Percentiles rank a stretch among this genome's conserved stretches.
Conservation (phyloP, 495 filamentous ascomycete genomes). For the Cenococcum geophilum region DNA sequence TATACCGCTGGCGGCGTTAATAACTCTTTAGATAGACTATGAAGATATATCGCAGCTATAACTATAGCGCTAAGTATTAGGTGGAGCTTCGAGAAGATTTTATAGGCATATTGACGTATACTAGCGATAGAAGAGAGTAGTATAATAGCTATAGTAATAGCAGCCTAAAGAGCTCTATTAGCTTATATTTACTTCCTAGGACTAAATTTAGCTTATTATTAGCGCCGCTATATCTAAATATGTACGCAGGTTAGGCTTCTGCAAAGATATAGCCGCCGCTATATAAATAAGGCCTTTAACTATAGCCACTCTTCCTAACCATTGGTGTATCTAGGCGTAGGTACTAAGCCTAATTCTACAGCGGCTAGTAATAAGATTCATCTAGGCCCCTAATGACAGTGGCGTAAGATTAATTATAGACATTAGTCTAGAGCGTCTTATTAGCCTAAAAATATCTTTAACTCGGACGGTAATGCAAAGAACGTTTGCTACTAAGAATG, state of each 20-base stretch:
- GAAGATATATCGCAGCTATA: not conserved
- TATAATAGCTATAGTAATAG: not conserved
- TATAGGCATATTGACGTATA: not conserved
- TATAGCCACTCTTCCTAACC: slow-evolving; percentile 5
- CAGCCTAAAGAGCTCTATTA: not conserved
- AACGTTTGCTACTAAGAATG: not conserved
- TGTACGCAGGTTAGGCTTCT: not conserved
- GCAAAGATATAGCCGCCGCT: not conserved
- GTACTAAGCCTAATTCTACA: not conserved
- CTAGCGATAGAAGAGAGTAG: not conserved
- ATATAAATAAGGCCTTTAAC: not conserved
- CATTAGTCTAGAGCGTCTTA: not conserved
- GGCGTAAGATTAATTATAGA: not conserved
- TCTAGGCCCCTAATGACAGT: not conserved
- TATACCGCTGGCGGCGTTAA: not conserved
- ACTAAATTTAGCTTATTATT: not conserved
- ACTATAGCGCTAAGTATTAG: not conserved
- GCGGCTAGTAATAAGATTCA: not conserved
- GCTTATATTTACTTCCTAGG: not conserved
- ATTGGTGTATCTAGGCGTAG: not conserved
- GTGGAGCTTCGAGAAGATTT: slow-evolving; percentile 6
- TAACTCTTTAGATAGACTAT: not conserved
- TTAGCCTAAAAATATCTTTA: not conserved
- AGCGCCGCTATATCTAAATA: not conserved
- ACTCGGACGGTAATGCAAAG: not conserved